Base-by-base conservation (phyloP, 73 alveolate species). In the Tetrahymena elliotti region DNA sequence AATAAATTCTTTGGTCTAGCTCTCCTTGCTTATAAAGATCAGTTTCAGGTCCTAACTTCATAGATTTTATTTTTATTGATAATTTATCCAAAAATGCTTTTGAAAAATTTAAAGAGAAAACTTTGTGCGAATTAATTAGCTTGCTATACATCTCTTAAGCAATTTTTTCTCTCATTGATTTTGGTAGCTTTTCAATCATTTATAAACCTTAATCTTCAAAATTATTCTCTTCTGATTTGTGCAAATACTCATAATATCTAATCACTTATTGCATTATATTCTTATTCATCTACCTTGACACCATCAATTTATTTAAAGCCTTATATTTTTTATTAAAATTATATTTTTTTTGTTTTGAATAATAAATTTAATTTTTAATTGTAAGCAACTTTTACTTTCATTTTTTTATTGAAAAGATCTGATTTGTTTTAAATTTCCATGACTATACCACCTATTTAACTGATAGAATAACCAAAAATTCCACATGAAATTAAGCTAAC, bases 401-500 rank as follows among this genome's bases (percentile, higher is more conserved):
- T 54, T 22, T 54, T 54, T 54, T 54, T 54, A 54, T 54, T 54
- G 84, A 54, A 54, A 31, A 54, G 84, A 54, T 54, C 84, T 54
- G 84, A 54, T 13, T 54, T 54, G 84, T 54, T 54, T 54, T 54
- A 54, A 11, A 54, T n/a, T 54, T 54, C 84, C 84, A 54, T 54
- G 20, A 54, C 84, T 16, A 54, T 54, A 13, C 93, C 93, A 37
- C 96, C 96, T 12, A 94, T 94, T 31, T 94, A 47, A 12, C 94
- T 82, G 7, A 94, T n/a, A 94, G 95, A 94, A 84, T 84, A 94
- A 24, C 96, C 96, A 94, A 94, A 94, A 31, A 94, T 94, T 9
- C 96, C 96, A 37, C 96, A 94, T 34, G 93, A 52, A 38, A 94
- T 35, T 18, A 94, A 88, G 33, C 95, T 52, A 38, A 94, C 95